Base-by-base conservation (phyloP, 805 yeast genomes). In the Nakazawaea wyomingensis region DNA sequence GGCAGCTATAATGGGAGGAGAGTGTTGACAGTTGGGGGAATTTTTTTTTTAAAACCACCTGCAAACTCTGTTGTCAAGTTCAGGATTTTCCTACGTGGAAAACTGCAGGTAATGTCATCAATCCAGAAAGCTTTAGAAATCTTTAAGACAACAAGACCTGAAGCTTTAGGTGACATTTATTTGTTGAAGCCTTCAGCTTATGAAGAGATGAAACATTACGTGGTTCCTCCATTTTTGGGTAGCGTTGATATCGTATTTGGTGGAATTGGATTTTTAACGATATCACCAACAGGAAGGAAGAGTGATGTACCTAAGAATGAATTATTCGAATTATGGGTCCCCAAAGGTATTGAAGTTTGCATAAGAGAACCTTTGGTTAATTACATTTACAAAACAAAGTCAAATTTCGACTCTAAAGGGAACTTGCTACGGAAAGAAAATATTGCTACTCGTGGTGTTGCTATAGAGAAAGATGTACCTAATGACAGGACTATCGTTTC, bases 171-270 rank as follows among this genome's bases (percentile, higher is more conserved):
- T 6, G 22, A 46, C 2, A 39, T 54, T 8, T 60, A 47, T 43
- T 22, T 44, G 2, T 53, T 61, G 4, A 47, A 45, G 4, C 37
- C 43, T 2, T 48, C 47, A 43, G 66, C 68, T 24, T 54, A 52
- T 30, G 50, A 56, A 1, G 54, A 63, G 2, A 53, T 69, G 49
- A 60, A 55, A 1, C 61, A 77, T 45, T 80, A 71, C 48, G 65
- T 74, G 2, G 66, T 85, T 3, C 91, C 93, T 0, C 85, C 87
- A n/a, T 84, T 84, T 51, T 65, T 61, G 46, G 91, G 91, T 0
- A 56, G 74, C 4, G 62, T 85, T 8, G 95, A 85, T 52, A 52
- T 85, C 21, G 82, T 85, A 2, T 50, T 85, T 8, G 76, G 75
- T 41, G 79, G 78, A 47, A 55, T 80, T n/a, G 93, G 93, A 0